Evolutionary conservation across 495 filamentous ascomycete genomes (phyloP).

Genomic region (Lepidopterella palustris): DNA sequence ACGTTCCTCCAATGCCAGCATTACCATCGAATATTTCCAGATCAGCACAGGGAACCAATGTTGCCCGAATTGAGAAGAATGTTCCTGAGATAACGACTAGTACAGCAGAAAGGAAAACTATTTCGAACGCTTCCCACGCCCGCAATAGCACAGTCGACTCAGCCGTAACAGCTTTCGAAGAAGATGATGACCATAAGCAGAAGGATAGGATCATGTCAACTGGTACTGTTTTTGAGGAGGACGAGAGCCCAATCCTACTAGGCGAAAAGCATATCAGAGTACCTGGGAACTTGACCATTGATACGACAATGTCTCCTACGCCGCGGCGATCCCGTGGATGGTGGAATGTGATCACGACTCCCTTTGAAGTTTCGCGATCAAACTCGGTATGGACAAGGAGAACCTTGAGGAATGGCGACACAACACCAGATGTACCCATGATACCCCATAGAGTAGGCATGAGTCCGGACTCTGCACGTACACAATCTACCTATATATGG

Average conservation of each 20-base stretch:
- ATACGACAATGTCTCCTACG: slow-evolving; percentile 23
- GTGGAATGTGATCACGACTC: slow-evolving; percentile 84
- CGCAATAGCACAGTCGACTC: slow-evolving; percentile 26
- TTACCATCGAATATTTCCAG: slow-evolving; percentile 45
- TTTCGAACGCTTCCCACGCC: background rate
- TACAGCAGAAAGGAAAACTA: background rate
- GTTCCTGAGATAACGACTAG: background rate
- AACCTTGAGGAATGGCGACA: slow-evolving; percentile 6
- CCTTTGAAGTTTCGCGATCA: slow-evolving; percentile 48
- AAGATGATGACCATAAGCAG: slow-evolving; percentile 19
- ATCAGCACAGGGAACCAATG: background rate
- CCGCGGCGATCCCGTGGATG: slow-evolving; percentile 66
- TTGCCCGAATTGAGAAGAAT: background rate
- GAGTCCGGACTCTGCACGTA: slow-evolving; percentile 2
- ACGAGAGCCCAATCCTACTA: slow-evolving; percentile 36
- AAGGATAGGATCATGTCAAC: slow-evolving; percentile 39
- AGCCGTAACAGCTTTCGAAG: slow-evolving; percentile 29
- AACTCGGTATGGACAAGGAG: slow-evolving; percentile 25
- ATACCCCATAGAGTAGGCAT: slow-evolving; percentile 16
- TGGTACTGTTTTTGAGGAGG: slow-evolving; percentile 54
- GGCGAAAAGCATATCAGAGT: slow-evolving; percentile 19
- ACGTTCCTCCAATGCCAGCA: slow-evolving; percentile 57
- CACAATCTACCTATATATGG: slow-evolving; percentile 24
- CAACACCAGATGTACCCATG: slow-evolving; percentile 20
- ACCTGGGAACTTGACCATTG: slow-evolving; percentile 1